A percentile compares a stretch with the other conserved stretches of the same genome.
Evolutionary conservation across 768 basidiomycete species (phyloP).

Genomic region (Pleurotus pulmonarius): DNA sequence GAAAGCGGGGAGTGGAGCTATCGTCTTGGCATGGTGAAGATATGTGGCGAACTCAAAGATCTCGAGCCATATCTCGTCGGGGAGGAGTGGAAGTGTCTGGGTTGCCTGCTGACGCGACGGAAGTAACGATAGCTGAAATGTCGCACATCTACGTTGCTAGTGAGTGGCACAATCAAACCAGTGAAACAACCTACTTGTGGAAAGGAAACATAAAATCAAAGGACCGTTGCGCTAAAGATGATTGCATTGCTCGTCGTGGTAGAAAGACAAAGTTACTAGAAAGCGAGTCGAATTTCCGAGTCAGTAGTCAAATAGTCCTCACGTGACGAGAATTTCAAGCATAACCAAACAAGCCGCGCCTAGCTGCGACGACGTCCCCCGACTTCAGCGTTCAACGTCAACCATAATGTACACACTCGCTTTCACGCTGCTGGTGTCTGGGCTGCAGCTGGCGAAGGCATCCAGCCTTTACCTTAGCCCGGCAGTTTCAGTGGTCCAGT

Average conservation of each 20-base stretch:
- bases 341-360: background rate
- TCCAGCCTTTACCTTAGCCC: slow-evolving; percentile 62
- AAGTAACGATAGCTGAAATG: background rate
- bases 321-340: background rate
- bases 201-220: background rate
- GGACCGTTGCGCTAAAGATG: background rate
- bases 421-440: slow-evolving; percentile 26
- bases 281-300: background rate
- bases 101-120: background rate
- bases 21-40: slow-evolving; percentile 36
- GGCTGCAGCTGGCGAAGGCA: slow-evolving; percentile 39
- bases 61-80: slow-evolving; percentile 50
- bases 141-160: background rate
- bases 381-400: background rate
- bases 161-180: background rate
- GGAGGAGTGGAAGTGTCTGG: slow-evolving; percentile 20
- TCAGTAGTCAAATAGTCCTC: background rate
- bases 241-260: background rate
- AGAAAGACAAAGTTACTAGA: background rate
- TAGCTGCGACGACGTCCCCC: background rate
- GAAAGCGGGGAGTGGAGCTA: slow-evolving; percentile 47
- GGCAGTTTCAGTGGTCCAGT: slow-evolving; percentile 25
- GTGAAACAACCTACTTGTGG: background rate
- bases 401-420: background rate
- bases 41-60: slow-evolving; percentile 56